These are phyloP conservation scores for Sclerotinia sclerotiorum DNA, from an alignment of 2,329 filamentous ascomycete genomes.

Conservation along the genomic window DNA sequence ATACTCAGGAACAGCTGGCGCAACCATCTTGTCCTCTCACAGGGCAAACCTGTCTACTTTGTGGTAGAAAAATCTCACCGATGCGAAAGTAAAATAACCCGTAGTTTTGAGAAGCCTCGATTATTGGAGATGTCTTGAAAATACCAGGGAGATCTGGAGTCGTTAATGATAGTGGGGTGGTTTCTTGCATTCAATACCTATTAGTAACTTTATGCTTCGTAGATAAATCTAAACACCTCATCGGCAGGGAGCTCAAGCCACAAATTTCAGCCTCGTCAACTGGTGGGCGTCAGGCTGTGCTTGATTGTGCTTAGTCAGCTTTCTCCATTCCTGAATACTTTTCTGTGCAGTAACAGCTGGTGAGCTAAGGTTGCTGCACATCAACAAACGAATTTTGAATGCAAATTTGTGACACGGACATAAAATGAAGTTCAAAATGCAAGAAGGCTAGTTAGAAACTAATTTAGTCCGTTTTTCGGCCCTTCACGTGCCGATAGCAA, in stretches of 20 bases:
- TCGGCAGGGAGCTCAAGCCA: slow-evolving; percentile 19
- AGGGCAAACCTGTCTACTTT: slow-evolving; percentile 14
- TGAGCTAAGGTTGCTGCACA: no score
- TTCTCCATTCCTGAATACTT: background rate
- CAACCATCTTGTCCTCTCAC: slow-evolving; percentile 36
- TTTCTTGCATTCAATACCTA: background rate
- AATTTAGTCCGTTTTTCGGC: no score
- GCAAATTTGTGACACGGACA: background rate
- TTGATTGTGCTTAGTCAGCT: slow-evolving; percentile 3
- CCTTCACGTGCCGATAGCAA: no score
- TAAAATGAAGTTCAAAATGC: no score
- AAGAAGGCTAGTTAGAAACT: no score
- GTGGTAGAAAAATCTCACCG: slow-evolving; percentile 4
- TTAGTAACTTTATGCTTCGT: background rate
- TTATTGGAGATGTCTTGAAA: background rate
- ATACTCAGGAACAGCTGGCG: slow-evolving; percentile 75
- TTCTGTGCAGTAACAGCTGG: background rate
- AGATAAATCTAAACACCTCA: slow-evolving; percentile 18
- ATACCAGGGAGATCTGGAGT: background rate
- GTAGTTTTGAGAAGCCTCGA: background rate
- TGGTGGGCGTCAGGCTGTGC: background rate
- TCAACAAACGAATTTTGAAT: background rate
- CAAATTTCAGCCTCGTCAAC: slow-evolving; percentile 15
- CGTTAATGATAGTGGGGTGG: slow-evolving; percentile 7
- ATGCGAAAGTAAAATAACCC: background rate